Evolutionary conservation across 2,329 filamentous ascomycete genomes (phyloP), one percentile per base, ranked within the genome.

Genomic region (Annulohypoxylon truncatum): DNA sequence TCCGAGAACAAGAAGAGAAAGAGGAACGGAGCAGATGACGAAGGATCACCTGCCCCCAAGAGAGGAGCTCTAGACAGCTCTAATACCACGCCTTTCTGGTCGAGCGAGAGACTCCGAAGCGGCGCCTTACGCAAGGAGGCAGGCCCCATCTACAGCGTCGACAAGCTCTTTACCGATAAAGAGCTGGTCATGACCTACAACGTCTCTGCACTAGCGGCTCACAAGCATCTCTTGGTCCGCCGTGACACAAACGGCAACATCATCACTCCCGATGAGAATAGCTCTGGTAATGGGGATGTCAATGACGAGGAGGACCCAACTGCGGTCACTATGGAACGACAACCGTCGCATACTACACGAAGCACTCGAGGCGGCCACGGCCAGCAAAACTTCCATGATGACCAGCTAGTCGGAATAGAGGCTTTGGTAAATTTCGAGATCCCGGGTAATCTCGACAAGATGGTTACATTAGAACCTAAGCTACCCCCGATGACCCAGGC

Each of bases 161-260:
- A 91, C 72, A 90, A 90, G 79, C 84, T 91, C 35, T 91, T 91
- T 53, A 91, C 89, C 0, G 89, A 91, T 71, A 90, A 89, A 77
- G 89, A 91, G 78, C 82, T 91, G 28, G 83, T 85, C 3, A 84
- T 91, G 81, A 87, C 87, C 26, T 90, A 90, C 75, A 90, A 90
- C 65, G 79, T 82, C 3, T 86, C 89, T 4, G 88, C 89, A 28
- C 72, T 89, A 18, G 88, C 88, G 1, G 84, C 89, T 7, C 86
- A 90, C 75, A 85, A 87, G 66, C 86, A 89, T 72, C 82, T 90
- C 61, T 77, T 89, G 55, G 84, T 86, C 33, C 87, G 88, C 73
- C 85, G 84, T 31, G 81, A 83, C 61, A 77, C 80, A 24, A 84
- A 85, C 68, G 87, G 86, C 53, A 82, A 80, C 55, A 78, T 79